A percentile compares a stretch with the other conserved stretches of the same genome.
These are phyloP conservation scores for Aspergillus quadricinctus DNA, from an alignment of 2,329 filamentous ascomycete genomes.

Conservation along the genomic window DNA sequence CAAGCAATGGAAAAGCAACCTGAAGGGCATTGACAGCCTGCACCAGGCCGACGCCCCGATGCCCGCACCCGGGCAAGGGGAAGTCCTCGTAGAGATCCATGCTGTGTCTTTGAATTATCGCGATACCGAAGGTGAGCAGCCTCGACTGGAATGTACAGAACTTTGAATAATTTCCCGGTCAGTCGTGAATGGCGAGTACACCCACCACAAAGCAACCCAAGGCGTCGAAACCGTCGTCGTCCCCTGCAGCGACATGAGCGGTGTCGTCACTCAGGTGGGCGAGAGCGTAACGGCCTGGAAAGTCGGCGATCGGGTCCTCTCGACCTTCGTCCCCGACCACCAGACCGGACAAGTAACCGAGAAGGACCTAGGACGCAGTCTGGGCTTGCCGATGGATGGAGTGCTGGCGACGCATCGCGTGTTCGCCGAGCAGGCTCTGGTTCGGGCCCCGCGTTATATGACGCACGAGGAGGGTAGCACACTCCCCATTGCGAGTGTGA, in stretches of 20 bases:
- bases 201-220: conserved; percentile 56
- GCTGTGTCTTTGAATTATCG: conserved; percentile 52
- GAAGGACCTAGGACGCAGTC: conserved; percentile 51
- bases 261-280: conserved; percentile 52
- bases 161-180: background rate
- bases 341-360: conserved; percentile 57
- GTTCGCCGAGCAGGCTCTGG: conserved; percentile 37
- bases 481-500: conserved; percentile 46
- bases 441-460: conserved; percentile 38
- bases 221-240: conserved; percentile 46
- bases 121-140: conserved; percentile 39
- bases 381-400: conserved; percentile 57
- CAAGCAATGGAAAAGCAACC: conserved; percentile 51
- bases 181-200: conserved; percentile 65
- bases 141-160: background rate
- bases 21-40: conserved; percentile 56
- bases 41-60: conserved; percentile 42
- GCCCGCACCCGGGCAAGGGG: conserved; percentile 47
- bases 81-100: conserved; percentile 51
- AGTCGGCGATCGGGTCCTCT: conserved; percentile 61
- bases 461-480: conserved; percentile 38
- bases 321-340: conserved; percentile 55
- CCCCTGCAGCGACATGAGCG: conserved; percentile 68
- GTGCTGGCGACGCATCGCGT: conserved; percentile 42
- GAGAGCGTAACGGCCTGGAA: conserved; percentile 46